Percentiles rank a stretch among this genome's conserved stretches.
Conservation (phyloP, 2,329 filamentous ascomycete species). For the Colletotrichum sp. region DNA sequence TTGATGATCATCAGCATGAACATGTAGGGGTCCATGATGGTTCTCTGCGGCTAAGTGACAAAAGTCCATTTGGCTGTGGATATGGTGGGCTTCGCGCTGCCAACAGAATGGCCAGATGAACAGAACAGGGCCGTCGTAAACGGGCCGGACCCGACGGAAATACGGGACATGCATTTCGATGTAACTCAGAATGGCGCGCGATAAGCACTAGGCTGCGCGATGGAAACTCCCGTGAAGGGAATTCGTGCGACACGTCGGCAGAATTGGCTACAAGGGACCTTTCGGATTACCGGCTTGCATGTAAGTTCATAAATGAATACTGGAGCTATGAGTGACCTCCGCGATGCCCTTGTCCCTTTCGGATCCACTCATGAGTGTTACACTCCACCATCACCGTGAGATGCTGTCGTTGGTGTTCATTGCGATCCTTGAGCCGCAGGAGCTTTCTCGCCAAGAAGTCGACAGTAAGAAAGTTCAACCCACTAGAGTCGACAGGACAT, state of each 20-base stretch:
- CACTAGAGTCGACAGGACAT: too few relatives aligned
- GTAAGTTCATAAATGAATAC: background rate
- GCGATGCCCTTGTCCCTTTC: background rate
- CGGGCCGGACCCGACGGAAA: background rate
- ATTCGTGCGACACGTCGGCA: background rate
- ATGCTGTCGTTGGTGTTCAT: background rate
- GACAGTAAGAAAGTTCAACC: too few relatives aligned
- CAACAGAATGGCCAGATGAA: background rate
- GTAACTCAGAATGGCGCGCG: background rate
- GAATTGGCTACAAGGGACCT: background rate
- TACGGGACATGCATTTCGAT: background rate
- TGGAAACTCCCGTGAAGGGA: background rate
- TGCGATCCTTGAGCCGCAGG: accelerated
- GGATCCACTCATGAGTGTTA: background rate
- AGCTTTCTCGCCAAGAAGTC: background rate
- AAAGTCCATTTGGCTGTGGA: background rate
- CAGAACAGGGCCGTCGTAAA: background rate
- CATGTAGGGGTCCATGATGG: background rate
- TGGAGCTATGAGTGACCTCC: background rate
- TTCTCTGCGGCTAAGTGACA: background rate
- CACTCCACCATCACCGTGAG: background rate
- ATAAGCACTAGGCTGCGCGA: background rate
- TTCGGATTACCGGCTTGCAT: background rate
- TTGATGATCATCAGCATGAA: background rate
- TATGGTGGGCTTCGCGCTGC: background rate